These are phyloP conservation scores for Castanea mollissima DNA, from an alignment of 306 rosid species.

Conservation along the genomic window DNA sequence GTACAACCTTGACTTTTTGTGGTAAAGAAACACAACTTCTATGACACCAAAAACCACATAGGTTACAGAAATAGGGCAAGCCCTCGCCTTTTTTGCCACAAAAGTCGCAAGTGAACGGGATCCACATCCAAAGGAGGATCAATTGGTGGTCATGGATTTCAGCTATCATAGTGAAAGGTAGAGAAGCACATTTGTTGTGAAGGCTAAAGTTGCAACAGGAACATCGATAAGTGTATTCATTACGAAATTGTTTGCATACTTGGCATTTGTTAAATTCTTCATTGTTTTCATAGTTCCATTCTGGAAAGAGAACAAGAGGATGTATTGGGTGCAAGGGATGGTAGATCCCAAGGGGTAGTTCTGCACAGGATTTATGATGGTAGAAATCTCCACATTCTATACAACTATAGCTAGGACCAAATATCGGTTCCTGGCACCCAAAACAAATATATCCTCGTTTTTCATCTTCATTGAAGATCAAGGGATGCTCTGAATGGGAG, in stretches of 20 bases:
- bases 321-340: not conserved
- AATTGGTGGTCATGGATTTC: not conserved
- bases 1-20: not conserved
- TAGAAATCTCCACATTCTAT: not conserved
- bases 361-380: not conserved
- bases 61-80: not conserved
- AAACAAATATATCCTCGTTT: too few species aligned
- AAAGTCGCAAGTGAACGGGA: not conserved
- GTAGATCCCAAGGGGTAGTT: not conserved
- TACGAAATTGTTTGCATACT: not conserved
- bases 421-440: not conserved
- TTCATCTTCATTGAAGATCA: too few species aligned
- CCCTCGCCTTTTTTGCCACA: not conserved
- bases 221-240: not conserved
- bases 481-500: too few species aligned
- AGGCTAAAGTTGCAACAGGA: not conserved
- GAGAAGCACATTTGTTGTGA: not conserved
- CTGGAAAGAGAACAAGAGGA: not conserved
- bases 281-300: too few species aligned
- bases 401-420: too few species aligned
- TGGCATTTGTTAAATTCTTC: too few species aligned
- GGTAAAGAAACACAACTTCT: not conserved
- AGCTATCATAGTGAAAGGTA: not conserved
- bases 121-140: not conserved
- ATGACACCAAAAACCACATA: not conserved